phyloP scores from a whole-genome alignment of 2,329 filamentous ascomycete genomes.

The Bertia moriformis region DNA sequence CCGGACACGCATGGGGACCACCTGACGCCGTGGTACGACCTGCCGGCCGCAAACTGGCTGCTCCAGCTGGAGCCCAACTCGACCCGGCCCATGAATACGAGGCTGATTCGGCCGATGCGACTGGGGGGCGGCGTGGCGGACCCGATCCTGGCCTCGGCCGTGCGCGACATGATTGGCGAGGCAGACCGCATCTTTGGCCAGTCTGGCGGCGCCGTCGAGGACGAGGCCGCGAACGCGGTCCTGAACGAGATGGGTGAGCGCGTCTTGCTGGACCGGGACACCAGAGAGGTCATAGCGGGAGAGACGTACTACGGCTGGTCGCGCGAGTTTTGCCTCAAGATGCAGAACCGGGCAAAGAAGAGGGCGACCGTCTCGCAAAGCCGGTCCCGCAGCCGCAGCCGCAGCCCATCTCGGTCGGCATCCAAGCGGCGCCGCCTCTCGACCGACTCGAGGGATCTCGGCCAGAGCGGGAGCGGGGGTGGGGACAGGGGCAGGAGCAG shows the following conservation, averaged over 20 bases:
- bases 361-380: background rate
- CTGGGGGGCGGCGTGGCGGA: slow-evolving; percentile 56
- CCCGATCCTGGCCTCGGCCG: slow-evolving; percentile 46
- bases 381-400: slow-evolving; percentile 10
- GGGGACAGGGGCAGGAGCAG: background rate
- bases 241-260: slow-evolving; percentile 65
- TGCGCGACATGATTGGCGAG: slow-evolving; percentile 57
- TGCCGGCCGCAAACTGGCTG: slow-evolving; percentile 70
- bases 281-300: slow-evolving; percentile 46
- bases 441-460: slow-evolving; percentile 2
- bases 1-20: slow-evolving; percentile 66
- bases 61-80: slow-evolving; percentile 67
- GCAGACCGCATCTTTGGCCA: slow-evolving; percentile 54
- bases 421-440: slow-evolving; percentile 25
- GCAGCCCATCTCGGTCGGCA: slow-evolving; percentile 17
- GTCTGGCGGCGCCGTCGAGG: slow-evolving; percentile 23
- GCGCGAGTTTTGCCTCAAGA: slow-evolving; percentile 62
- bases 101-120: slow-evolving; percentile 57
- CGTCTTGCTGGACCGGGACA: slow-evolving; percentile 49
- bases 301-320: slow-evolving; percentile 87
- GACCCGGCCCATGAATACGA: slow-evolving; percentile 56
- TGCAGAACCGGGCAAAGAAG: slow-evolving; percentile 38
- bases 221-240: slow-evolving; percentile 36
- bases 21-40: slow-evolving; percentile 62
- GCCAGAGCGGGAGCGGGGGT: slow-evolving; percentile 4